Conservation (phyloP, 2,329 filamentous ascomycete species). For the Claviceps sp. region DNA sequence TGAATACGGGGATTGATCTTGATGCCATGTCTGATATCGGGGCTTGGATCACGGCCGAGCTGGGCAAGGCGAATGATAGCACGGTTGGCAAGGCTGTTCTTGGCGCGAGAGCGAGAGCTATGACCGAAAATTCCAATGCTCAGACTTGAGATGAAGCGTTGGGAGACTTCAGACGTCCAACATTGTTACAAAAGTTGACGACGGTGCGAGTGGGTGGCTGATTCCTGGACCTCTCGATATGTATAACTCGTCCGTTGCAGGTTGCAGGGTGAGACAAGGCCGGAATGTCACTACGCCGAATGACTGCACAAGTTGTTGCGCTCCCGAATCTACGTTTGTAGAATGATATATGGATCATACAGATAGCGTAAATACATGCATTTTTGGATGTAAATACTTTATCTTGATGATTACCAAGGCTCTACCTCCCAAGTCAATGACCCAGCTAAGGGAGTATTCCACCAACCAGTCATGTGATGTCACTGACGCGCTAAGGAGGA, state of each 20-base stretch:
- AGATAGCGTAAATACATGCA: too few species aligned
- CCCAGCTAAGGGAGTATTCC: background rate
- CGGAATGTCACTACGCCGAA: background rate
- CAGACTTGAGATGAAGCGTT: constrained; percentile 5
- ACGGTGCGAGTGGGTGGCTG: too few species aligned
- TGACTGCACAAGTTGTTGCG: background rate
- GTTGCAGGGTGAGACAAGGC: background rate
- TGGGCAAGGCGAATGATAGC: constrained; percentile 51
- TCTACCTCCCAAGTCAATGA: too few species aligned
- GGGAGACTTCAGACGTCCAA: background rate
- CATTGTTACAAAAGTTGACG: too few species aligned
- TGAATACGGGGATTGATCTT: constrained; percentile 60
- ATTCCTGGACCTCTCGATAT: too few species aligned
- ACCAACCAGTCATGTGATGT: constrained; percentile 26
- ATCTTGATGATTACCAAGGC: too few species aligned
- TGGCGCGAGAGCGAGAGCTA: constrained; percentile 28
- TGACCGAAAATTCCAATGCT: constrained; percentile 13
- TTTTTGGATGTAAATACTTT: too few species aligned
- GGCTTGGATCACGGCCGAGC: constrained; percentile 53
- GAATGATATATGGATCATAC: too few species aligned
- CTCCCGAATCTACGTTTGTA: background rate
- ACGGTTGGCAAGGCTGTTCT: constrained; percentile 53
- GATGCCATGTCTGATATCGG: constrained; percentile 55
- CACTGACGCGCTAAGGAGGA: constrained; percentile 9
- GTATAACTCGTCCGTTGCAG: background rate